Evolutionary conservation across 73 alveolate species (phyloP).

Genomic region (Tetrahymena thermophila): DNA sequence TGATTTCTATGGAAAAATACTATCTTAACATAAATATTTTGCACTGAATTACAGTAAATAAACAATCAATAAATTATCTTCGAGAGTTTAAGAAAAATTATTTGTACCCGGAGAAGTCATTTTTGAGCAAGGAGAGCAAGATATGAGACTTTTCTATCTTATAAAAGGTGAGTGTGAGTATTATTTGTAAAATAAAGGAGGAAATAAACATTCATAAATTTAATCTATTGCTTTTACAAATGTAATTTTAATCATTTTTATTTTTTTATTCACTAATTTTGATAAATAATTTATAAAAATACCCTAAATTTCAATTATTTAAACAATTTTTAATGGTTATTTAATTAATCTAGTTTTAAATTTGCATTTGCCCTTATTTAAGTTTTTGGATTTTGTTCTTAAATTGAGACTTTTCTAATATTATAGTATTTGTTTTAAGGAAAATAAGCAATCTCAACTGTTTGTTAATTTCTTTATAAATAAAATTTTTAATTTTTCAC

Average conservation of each 20-base stretch:
- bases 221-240: not conserved
- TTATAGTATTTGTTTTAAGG: no score
- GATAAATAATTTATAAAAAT: no score
- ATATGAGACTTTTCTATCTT: not conserved
- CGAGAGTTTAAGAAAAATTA: not conserved
- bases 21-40: not conserved
- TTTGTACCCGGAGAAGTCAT: not conserved
- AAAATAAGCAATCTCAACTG: no score
- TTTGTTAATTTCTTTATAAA: no score
- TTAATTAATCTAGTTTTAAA: no score
- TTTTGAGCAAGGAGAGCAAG: not conserved
- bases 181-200: not conserved
- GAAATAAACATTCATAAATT: not conserved
- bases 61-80: not conserved
- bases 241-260: not conserved
- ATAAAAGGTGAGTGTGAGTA: not conserved
- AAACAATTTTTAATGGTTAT: no score
- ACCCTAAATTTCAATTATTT: no score
- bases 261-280: no score
- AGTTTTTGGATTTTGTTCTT: no score
- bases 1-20: not conserved
- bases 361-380: no score
- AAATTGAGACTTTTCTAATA: no score
- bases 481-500: no score
- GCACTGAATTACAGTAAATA: not conserved